Percentiles rank a stretch among this genome's conserved stretches.
Evolutionary conservation across 768 basidiomycete species (phyloP).

Genomic region (Pisolithus microcarpus): DNA sequence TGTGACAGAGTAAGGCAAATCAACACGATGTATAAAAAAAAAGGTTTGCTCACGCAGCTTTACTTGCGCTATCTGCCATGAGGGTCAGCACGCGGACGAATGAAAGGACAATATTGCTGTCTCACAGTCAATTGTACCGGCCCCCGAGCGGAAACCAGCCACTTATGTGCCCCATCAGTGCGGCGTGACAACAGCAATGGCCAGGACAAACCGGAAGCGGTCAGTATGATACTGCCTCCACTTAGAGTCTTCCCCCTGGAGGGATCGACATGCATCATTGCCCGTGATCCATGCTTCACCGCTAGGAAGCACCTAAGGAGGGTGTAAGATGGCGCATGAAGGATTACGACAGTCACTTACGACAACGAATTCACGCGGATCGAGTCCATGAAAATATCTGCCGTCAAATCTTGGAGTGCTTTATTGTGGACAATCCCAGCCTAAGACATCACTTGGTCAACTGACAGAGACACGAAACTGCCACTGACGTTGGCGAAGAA

Average conservation of each 20-base stretch:
- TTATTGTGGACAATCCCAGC: constrained; percentile 53
- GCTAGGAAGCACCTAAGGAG: constrained; percentile 74
- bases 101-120: neutral
- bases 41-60: constrained; percentile 67
- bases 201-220: constrained; percentile 61
- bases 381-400: constrained; percentile 63
- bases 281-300: constrained; percentile 75
- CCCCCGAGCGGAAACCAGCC: constrained; percentile 78
- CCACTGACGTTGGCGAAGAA: constrained; percentile 87
- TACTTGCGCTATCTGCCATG: constrained; percentile 76
- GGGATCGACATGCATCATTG: constrained; percentile 65
- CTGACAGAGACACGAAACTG: neutral
- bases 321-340: too few species aligned
- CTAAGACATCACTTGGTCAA: constrained; percentile 29
- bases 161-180: constrained; percentile 35
- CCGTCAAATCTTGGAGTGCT: constrained; percentile 45
- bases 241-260: constrained; percentile 61
- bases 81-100: constrained; percentile 9
- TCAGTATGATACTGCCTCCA: constrained; percentile 81
- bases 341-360: constrained; percentile 23
- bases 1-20: constrained; percentile 4
- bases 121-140: constrained; percentile 77
- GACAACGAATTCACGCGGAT: constrained; percentile 74
- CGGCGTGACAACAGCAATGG: neutral
- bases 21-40: neutral